A percentile compares a stretch with the other conserved stretches of the same genome.
phyloP scores from a whole-genome alignment of 31 red algal genomes.

The Odonthalia washingtoniensis region DNA sequence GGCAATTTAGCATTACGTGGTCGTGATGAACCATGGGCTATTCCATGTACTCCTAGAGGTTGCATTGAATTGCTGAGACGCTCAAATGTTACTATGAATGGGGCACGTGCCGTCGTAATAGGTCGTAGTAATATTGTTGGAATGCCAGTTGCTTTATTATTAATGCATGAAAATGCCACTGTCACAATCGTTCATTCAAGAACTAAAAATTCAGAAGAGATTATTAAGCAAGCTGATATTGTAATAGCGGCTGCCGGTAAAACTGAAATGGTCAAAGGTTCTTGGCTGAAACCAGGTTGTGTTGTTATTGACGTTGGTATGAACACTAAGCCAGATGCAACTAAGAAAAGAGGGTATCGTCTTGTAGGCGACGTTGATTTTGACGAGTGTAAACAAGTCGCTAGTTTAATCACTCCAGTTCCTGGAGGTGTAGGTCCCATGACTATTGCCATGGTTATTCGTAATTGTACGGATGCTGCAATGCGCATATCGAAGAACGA shows the following conservation, averaged over 20 bases:
- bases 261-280: slow-evolving; percentile 74
- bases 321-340: slow-evolving; percentile 73
- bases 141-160: slow-evolving; percentile 78
- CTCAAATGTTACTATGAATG: slow-evolving; percentile 61
- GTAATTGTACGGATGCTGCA: background rate
- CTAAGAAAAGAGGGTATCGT: slow-evolving; percentile 74
- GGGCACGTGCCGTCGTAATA: slow-evolving; percentile 89
- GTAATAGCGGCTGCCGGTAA: slow-evolving; percentile 87
- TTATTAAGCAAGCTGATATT: slow-evolving; percentile 85
- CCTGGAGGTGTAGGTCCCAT: slow-evolving; percentile 98
- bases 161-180: slow-evolving; percentile 91
- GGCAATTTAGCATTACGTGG: slow-evolving; percentile 73
- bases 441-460: slow-evolving; percentile 93
- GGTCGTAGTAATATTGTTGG: slow-evolving; percentile 97
- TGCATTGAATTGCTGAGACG: slow-evolving; percentile 87
- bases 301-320: slow-evolving; percentile 99
- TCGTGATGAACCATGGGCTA: slow-evolving; percentile 58
- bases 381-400: slow-evolving; percentile 59
- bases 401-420: slow-evolving; percentile 89
- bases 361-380: slow-evolving; percentile 95
- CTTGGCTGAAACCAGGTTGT: slow-evolving; percentile 86
- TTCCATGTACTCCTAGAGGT: slow-evolving; percentile 92
- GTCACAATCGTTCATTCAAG: slow-evolving; percentile 90
- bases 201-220: slow-evolving; percentile 71
- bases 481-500: background rate